phyloP scores from a whole-genome alignment of 768 basidiomycete genomes.

The Calocybe gangraenosa region DNA sequence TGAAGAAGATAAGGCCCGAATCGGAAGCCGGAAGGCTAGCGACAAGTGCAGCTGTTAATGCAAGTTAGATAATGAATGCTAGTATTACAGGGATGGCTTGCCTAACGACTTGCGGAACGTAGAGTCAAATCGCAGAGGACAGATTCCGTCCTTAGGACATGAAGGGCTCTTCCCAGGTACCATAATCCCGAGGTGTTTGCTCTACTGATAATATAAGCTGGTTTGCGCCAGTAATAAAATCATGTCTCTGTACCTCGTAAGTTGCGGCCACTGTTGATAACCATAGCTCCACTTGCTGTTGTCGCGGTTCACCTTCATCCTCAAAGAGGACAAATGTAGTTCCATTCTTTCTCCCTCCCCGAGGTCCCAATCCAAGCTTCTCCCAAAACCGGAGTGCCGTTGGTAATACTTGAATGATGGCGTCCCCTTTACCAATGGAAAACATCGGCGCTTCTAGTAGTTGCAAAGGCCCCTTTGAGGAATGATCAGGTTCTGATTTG shows the following conservation, averaged over 20 bases:
- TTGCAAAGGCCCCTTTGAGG: constrained; percentile 5
- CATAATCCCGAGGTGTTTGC: constrained; percentile 58
- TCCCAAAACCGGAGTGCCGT: constrained; percentile 82
- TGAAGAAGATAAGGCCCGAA: constrained; percentile 58
- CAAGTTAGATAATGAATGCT: not conserved
- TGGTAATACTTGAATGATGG: constrained; percentile 65
- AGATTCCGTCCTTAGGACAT: constrained; percentile 51
- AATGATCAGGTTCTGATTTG: not conserved
- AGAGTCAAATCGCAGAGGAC: constrained; percentile 59
- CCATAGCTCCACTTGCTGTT: constrained; percentile 54
- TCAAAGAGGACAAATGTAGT: constrained; percentile 68
- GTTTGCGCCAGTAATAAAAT: too few relatives aligned
- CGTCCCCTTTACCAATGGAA: constrained; percentile 62
- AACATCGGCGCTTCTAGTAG: constrained; percentile 45
- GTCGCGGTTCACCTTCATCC: constrained; percentile 46
- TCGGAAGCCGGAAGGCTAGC: constrained; percentile 33
- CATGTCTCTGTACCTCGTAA: constrained; percentile 46
- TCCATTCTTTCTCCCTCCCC: constrained; percentile 68
- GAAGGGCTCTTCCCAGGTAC: constrained; percentile 43
- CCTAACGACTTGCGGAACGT: constrained; percentile 66
- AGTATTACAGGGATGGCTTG: constrained; percentile 21
- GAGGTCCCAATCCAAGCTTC: constrained; percentile 71
- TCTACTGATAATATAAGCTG: constrained; percentile 30
- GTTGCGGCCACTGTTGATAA: constrained; percentile 43
- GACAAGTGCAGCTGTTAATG: constrained; percentile 43